Evolutionary conservation across 1,284 basidiomycete genomes (phyloP), one percentile per base, ranked within the genome.

Genomic region (Ceratobasidium sp.): DNA sequence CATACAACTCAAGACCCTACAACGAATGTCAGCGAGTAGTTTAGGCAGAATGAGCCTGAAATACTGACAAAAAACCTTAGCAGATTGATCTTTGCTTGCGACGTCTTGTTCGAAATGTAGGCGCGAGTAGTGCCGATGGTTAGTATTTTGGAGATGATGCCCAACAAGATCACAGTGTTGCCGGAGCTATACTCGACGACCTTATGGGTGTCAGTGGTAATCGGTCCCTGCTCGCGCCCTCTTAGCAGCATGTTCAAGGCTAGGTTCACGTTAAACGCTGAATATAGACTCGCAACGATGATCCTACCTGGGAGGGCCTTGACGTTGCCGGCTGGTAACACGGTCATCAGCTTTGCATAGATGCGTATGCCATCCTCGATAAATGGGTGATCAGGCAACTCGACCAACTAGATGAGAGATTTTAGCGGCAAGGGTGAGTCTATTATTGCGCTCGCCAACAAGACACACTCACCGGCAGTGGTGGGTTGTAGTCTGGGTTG

Each of bases 81-180:
- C 20, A 75, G 61, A 20, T 75, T 61, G 45, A 75, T 75, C 33
- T 75, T 75, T 23, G 61, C 47, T 37, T 39, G n/a, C 8, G 73
- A 75, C 35, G 73, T 75, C 26, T 75, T 65, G 73, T 75, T 75
- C 20, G 73, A 75, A n/a, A 75, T 75, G 17, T 75, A 75, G 15
- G 73, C 73, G 33, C 61, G 49, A 10, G 61, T 61, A 28, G 37
- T 49, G 47, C 60, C 60, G 7, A 61, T 61, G 35, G 49, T 61
- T 13, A 75, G 61, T 8, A 75, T 75, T 2, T 64, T 64, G 23
- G 61, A 51, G 7, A 75, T 61, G 26, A 75, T 75, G 13, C 73
- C 47, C 20, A 75, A 37, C 5, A 61, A 75, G 47, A 75, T 65
- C 49, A 64, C 73, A 0, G 73, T 75, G 17, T 75, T 75, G 26